These are phyloP conservation scores for Suhomyces canberraensis DNA, from an alignment of 805 yeast genomes.

Conservation along the genomic window DNA sequence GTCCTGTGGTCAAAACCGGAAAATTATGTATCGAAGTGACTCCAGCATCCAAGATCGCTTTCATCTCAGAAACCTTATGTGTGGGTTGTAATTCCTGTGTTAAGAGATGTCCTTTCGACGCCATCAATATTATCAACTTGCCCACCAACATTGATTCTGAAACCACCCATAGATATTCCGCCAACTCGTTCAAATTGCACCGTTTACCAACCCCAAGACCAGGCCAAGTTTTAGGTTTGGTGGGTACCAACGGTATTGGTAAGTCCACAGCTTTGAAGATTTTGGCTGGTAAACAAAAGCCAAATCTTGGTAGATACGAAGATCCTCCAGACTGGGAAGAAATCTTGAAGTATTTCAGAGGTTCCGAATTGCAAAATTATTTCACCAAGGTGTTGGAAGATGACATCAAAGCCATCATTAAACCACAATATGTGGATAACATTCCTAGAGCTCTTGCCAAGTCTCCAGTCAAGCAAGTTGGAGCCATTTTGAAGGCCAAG, in stretches of 20 bases:
- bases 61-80: conserved; percentile 89
- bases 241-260: conserved; percentile 99
- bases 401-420: conserved; percentile 91
- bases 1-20: conserved; percentile 98
- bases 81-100: conserved; percentile 99
- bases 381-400: conserved; percentile 93
- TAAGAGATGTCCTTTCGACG: conserved; percentile 97
- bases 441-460: conserved; percentile 90
- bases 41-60: conserved; percentile 88
- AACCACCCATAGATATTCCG: conserved; percentile 96
- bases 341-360: conserved; percentile 86
- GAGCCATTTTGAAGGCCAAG: conserved; percentile 73
- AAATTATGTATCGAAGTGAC: conserved; percentile 95
- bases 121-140: conserved; percentile 90
- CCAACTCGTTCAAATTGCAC: conserved; percentile 95
- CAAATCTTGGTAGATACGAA: conserved; percentile 90
- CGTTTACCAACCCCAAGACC: conserved; percentile 98
- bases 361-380: conserved; percentile 94
- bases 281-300: conserved; percentile 95
- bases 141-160: conserved; percentile 92
- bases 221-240: conserved; percentile 96
- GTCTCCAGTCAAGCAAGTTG: conserved; percentile 84
- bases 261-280: conserved; percentile 96
- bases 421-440: conserved; percentile 98
- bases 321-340: conserved; percentile 98